Conservation (phyloP, 1,139 yeast species). For the Scheffersomyces insectosa region DNA sequence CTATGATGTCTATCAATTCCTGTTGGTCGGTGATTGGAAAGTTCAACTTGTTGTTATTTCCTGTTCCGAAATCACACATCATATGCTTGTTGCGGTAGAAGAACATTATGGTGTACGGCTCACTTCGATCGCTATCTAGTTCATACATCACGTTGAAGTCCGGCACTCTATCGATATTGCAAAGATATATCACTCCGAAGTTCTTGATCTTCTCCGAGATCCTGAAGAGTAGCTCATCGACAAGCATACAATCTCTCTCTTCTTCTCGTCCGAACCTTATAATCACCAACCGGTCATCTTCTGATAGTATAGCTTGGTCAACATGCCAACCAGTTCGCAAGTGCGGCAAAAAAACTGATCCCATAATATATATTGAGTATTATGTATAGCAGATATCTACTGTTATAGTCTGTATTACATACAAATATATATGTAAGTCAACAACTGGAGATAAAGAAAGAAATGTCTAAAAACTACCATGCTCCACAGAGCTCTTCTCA, state of each 20-base stretch:
- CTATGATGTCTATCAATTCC: slow-evolving; percentile 87
- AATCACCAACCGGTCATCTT: slow-evolving; percentile 84
- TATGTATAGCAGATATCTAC: no score
- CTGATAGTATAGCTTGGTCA: slow-evolving; percentile 87
- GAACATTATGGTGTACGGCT: slow-evolving; percentile 87
- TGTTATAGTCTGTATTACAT: no score
- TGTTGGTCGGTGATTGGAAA: slow-evolving; percentile 78
- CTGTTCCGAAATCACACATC: slow-evolving; percentile 99
- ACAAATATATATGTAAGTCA: no score
- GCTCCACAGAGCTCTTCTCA: no score
- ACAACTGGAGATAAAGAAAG: no score
- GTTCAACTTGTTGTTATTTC: slow-evolving; percentile 91
- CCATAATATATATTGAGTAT: slow-evolving; percentile 46
- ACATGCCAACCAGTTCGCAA: slow-evolving; percentile 91
- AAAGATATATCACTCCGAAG: slow-evolving; percentile 84
- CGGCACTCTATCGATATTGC: slow-evolving; percentile 86
- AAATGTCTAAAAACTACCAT: no score
- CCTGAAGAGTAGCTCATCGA: slow-evolving; percentile 82
- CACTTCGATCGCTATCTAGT: slow-evolving; percentile 55
- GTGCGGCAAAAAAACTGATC: slow-evolving; percentile 86
- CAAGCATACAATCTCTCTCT: slow-evolving; percentile 79
- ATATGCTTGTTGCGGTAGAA: slow-evolving; percentile 92
- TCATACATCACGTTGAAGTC: slow-evolving; percentile 95
- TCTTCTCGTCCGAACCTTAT: slow-evolving; percentile 83
- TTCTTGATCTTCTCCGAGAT: slow-evolving; percentile 83